Evolutionary conservation across 148 eudicot genomes (phyloP), one percentile per base, ranked within the genome.

Genomic region (Vaccinium vitisidaea): DNA sequence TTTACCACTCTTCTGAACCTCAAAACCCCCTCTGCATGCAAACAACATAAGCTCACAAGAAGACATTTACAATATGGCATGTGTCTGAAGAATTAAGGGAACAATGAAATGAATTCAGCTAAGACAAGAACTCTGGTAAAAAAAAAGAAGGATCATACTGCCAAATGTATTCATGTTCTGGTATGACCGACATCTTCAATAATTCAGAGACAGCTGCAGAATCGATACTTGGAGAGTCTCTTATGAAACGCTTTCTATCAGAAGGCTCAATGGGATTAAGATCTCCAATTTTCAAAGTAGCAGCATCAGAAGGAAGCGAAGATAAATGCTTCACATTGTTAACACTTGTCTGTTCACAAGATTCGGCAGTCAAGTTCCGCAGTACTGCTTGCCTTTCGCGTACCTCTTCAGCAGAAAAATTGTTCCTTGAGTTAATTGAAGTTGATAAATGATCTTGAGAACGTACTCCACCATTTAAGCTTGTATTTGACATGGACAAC

Each of bases 131-230:
- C 54, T 70, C n/a, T 53, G 70, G 11, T 70, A 30, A 8, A 76
- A 84, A 86, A 84, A 73, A 25, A 36, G 85, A 85, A 83, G 86
- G 84, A 83, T 25, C 98, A 87, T 96, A 96, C 99, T 92, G 95
- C 99, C 99, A 96, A 82, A 94, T 85, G 87, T 86, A 88, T 85
- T 96, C 98, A 86, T 84, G 93, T 77, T 96, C 98, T 69, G 99
- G 99, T 81, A 96, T 88, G 32, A 94, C 91, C 58, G 93, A 87
- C 39, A 53, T 88, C 80, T 89, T 91, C 83, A 80, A 55, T 86
- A 84, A 30, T 65, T 71, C 53, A 76, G 92, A 83, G 32, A 84
- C 32, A 80, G 83, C 67, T 25, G 67, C 85, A 30, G 83, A 39
- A 63, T 80, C 75, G 25, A 65, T 74, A 83, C 79, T 13, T 67